Conservation (phyloP, 371 early-diverging fungal genomes). For the Aphelidium insulamus region DNA sequence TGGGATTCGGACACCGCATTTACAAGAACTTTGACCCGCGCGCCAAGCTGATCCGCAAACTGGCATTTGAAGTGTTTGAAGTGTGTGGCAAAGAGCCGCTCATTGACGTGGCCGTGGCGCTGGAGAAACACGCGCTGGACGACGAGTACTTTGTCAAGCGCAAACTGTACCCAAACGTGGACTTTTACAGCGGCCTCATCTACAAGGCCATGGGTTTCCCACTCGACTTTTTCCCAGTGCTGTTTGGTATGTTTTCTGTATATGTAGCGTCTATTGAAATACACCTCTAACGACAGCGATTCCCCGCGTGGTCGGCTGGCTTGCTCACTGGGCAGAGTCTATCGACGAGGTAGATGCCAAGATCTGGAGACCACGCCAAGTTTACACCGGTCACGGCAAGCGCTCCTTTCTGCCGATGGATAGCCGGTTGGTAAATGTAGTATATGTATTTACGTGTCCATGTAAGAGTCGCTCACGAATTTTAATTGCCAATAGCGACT, state of each 20-base stretch:
- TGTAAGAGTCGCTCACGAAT: no score
- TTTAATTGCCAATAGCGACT: no score
- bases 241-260: constrained; percentile 19
- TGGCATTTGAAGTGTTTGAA: constrained; percentile 35
- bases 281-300: constrained; percentile 6
- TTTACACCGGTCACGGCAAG: constrained; percentile 17
- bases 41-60: constrained; percentile 16
- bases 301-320: constrained; percentile 20
- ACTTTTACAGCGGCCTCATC: constrained; percentile 24
- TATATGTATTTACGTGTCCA: no score
- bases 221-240: constrained; percentile 39
- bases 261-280: not conserved
- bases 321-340: constrained; percentile 26
- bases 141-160: constrained; percentile 32
- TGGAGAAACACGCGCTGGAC: constrained; percentile 17
- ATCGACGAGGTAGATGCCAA: constrained; percentile 15
- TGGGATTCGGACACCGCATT: constrained; percentile 31
- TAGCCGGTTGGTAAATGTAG: constrained; percentile 1
- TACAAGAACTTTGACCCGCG: constrained; percentile 32
- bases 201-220: constrained; percentile 32
- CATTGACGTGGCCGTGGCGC: constrained; percentile 28
- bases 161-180: constrained; percentile 30
- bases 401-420: constrained; percentile 18
- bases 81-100: constrained; percentile 22
- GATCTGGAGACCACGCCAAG: constrained; percentile 36